Evolutionary conservation across 192 early-diverging fungal genomes (phyloP).

Genomic region (Radiomyces spectabilis): DNA sequence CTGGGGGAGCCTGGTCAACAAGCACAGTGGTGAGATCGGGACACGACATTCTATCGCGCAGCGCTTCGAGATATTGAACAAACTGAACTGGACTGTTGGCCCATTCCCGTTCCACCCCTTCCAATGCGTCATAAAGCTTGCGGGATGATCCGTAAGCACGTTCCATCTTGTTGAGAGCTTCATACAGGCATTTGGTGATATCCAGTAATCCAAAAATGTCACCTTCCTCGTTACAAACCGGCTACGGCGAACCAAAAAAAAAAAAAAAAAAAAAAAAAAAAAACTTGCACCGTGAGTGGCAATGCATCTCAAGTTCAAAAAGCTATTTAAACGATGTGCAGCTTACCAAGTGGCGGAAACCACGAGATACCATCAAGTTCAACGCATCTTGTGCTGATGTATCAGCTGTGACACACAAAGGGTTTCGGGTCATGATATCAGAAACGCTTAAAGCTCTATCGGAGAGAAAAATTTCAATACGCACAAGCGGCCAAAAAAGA

Average conservation of each 20-base stretch:
- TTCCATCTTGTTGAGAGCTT: constrained; percentile 81
- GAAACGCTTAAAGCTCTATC: constrained; percentile 51
- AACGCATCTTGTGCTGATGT: constrained; percentile 75
- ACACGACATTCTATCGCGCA: constrained; percentile 84
- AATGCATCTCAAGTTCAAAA: too few species aligned
- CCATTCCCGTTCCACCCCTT: constrained; percentile 80
- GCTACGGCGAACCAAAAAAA: constrained; percentile 25
- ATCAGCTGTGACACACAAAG: constrained; percentile 81
- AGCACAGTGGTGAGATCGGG: constrained; percentile 85
- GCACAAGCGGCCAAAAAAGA: too few species aligned
- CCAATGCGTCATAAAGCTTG: constrained; percentile 72
- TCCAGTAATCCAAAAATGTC: constrained; percentile 80
- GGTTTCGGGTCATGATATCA: constrained; percentile 87
- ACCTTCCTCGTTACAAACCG: constrained; percentile 80
- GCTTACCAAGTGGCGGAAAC: constrained; percentile 75
- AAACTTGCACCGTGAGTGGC: too few species aligned
- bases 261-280: background rate
- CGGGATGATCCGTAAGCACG: constrained; percentile 74
- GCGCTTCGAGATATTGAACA: constrained; percentile 61
- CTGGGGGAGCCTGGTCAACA: constrained; percentile 43
- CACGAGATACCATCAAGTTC: constrained; percentile 74
- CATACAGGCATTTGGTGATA: constrained; percentile 81
- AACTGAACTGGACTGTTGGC: constrained; percentile 57
- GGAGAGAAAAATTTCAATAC: background rate
- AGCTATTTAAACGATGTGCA: too few species aligned